Conservation (phyloP, 2,329 filamentous ascomycete species). For the Penicillium corylophilum region DNA sequence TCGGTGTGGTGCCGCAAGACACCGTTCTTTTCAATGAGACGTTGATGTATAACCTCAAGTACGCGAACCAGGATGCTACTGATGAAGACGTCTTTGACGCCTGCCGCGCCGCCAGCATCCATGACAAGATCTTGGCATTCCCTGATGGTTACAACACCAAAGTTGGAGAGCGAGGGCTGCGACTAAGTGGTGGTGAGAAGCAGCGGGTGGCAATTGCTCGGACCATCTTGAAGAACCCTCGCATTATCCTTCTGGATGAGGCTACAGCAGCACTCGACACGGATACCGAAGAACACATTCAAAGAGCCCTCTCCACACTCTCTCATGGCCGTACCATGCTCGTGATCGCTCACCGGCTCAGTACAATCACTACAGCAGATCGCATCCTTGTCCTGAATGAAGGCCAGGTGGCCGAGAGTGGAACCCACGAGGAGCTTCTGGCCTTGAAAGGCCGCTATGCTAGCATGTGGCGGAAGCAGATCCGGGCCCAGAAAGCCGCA, state of each 20-base stretch:
- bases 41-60: conserved; percentile 90
- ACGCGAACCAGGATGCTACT: conserved; percentile 77
- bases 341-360: conserved; percentile 89
- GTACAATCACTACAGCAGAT: conserved; percentile 81
- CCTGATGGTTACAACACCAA: conserved; percentile 86
- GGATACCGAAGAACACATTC: conserved; percentile 90
- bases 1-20: conserved; percentile 95
- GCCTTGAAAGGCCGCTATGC: conserved; percentile 70
- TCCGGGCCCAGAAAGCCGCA: conserved; percentile 69
- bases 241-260: conserved; percentile 90
- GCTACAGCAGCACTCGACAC: conserved; percentile 89
- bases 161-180: conserved; percentile 84
- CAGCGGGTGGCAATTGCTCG: conserved; percentile 91
- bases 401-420: conserved; percentile 74
- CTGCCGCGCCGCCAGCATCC: conserved; percentile 83
- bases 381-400: conserved; percentile 77
- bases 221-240: conserved; percentile 87
- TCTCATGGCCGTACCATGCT: conserved; percentile 86
- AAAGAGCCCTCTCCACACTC: conserved; percentile 77
- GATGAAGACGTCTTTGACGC: conserved; percentile 80
- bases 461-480: conserved; percentile 88
- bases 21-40: conserved; percentile 94
- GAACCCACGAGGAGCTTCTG: conserved; percentile 76
- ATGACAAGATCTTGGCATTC: conserved; percentile 86
- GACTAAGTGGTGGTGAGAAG: conserved; percentile 87